Base-by-base conservation (phyloP, 2,329 filamentous ascomycete species). In the Myriangium duriaei region DNA sequence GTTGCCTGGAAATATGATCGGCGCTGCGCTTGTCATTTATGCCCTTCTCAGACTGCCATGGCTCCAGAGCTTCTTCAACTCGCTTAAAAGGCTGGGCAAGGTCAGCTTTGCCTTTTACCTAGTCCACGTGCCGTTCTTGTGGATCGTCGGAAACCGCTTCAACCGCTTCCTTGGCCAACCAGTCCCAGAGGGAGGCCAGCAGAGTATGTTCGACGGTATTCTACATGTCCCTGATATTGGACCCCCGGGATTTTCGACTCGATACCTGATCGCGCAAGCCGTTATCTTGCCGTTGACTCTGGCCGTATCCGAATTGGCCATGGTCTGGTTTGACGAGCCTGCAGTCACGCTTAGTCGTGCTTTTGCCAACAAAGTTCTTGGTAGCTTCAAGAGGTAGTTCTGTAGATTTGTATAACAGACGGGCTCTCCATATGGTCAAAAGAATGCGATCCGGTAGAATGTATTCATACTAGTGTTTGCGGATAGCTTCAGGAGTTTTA, bases 21-120 rank as follows among this genome's bases (percentile, higher is more conserved):
- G 31, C 12, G 32, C 24, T 4, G 11, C 32, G 16, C 17, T 35
- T 6, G 13, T 36, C 24, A 67, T 82, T 0, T 60, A 68, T 1
- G 63, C 68, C 0, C 59, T 73, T 3, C 69, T 71, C 5, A 70
- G 69, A n/a, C 64, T 81, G 11, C 48, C 57, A 4, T 71, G 66
- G 66, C 60, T 79, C 11, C 70, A 68, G 53, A 44, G 55, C 2
- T 72, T 77, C 49, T 78, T 79, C 47, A 74, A 76, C 51, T 68
- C 75, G 48, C 71, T 68, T 48, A 75, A 76, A 49, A 76, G 76
- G 43, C 62, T 80, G 2, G 76, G 75, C 1, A 67, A 68, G 32
- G 64, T 79, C 39, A 77, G 72, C 0, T 81, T 70, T 50, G 63
- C 69, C 1, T 58, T 81, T 9, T 81, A 81, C 54, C 60, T 80